A percentile compares a stretch with the other conserved stretches of the same genome.
Evolutionary conservation across 345 rosid genomes (phyloP).

Genomic region (Kandelia obovata): DNA sequence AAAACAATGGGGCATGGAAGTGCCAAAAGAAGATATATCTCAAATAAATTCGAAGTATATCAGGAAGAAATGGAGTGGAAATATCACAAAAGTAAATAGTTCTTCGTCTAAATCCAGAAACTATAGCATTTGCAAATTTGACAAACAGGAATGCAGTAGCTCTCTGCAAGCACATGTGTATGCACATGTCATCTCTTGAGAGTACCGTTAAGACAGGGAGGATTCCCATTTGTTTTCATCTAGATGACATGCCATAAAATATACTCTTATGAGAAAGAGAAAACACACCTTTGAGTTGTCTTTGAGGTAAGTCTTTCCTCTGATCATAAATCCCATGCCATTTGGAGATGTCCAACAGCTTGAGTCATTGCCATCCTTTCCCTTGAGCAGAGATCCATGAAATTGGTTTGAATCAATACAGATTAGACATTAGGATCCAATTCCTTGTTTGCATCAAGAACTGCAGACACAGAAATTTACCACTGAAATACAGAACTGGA

Average conservation of each 20-base stretch:
- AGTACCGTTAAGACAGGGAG: not conserved
- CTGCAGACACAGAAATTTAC: constrained; percentile 31
- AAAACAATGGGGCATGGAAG: not conserved
- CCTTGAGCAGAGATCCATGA: constrained; percentile 57
- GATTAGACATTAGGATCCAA: constrained; percentile 55
- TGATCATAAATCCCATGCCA: constrained; percentile 83
- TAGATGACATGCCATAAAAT: not conserved
- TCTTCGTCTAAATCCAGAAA: not conserved
- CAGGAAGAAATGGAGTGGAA: not conserved
- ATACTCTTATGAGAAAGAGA: not conserved
- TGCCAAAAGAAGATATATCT: not conserved
- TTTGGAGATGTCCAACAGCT: constrained; percentile 90
- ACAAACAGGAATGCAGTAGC: not conserved
- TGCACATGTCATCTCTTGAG: not conserved
- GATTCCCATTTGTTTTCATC: not conserved
- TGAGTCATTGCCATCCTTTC: constrained; percentile 57
- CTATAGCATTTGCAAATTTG: not conserved
- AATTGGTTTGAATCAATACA: constrained; percentile 52
- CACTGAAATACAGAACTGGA: not conserved
- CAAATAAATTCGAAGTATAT: not conserved
- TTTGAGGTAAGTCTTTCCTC: constrained; percentile 88
- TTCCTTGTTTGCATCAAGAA: constrained; percentile 52
- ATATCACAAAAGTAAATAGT: not conserved
- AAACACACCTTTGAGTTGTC: constrained; percentile 69
- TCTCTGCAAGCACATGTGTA: not conserved